These are phyloP conservation scores for Rhododendron mucronatum DNA, from an alignment of 148 eudicot species.

Conservation along the genomic window DNA sequence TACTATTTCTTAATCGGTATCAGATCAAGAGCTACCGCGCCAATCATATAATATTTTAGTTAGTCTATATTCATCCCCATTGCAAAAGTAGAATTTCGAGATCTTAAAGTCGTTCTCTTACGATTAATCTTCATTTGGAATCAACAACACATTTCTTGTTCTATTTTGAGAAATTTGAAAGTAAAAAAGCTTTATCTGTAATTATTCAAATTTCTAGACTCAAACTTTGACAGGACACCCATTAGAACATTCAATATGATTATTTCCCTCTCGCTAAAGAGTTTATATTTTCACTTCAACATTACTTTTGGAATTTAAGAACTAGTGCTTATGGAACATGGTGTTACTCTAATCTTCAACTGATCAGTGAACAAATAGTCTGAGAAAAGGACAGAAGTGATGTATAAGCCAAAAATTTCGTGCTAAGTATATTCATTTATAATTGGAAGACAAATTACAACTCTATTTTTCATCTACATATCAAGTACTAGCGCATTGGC, in stretches of 20 bases:
- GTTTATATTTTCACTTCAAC: background rate
- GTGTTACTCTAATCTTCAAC: background rate
- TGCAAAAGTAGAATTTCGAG: background rate
- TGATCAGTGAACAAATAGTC: background rate
- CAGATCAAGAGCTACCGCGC: background rate
- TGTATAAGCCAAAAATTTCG: background rate
- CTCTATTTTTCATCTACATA: background rate
- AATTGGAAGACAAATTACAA: background rate
- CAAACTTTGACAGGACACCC: background rate
- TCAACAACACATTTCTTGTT: background rate
- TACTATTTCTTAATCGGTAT: background rate
- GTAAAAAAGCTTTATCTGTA: background rate
- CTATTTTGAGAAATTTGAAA: too few species aligned
- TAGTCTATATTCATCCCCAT: background rate
- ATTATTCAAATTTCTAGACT: background rate
- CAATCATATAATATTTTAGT: background rate
- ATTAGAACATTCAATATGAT: background rate
- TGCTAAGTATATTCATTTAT: background rate
- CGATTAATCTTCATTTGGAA: background rate
- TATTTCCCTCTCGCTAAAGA: background rate
- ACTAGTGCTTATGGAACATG: background rate
- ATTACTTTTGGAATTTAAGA: background rate
- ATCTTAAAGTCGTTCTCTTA: too few species aligned
- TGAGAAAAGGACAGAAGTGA: background rate
- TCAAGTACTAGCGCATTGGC: background rate